Base-by-base conservation (phyloP, 2,329 filamentous ascomycete species). In the Sporothrix phasma region DNA sequence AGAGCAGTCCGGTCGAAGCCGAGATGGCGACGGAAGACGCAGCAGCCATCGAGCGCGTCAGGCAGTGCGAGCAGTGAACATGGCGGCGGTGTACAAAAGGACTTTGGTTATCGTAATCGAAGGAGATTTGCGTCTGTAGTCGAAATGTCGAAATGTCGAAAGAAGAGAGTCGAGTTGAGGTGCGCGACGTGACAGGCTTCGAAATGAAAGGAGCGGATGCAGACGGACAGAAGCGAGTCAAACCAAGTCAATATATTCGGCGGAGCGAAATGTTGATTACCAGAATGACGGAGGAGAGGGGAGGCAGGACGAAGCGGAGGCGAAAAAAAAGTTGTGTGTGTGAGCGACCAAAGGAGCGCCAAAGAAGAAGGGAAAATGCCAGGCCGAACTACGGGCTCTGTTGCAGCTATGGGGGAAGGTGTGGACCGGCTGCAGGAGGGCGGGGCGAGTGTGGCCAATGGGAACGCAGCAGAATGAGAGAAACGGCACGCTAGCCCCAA, bases 51-150 rank as follows among this genome's bases (percentile, higher is more conserved):
- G 66, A 51, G 58, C 66, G 67, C 15, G 64, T 56, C 47, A 66
- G 53, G 66, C 10, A 8, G 63, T 62, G 46, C 66, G 63, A 8
- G 61, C 43, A n/a, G 67, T 64, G 22, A 68, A 67, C 67, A 69
- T 69, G 17, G 45, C 65, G 62, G 34, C 2, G 53, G 31, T 26
- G 43, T 37, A 39, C 13, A 17, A 4, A 31, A 29, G 19, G 24
- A 61, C 39, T 45, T 6, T 8, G 19, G 41, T 49, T 11, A 47
- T 60, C 19, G 26, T 24, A 10, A 39, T 49, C 24, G 34, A 37
- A 13, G 34, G n/a, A n/a, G n/a, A n/a, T n/a, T n/a, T n/a, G n/a
- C n/a, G n/a, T n/a, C n/a, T n/a, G n/a, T n/a, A n/a, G n/a, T n/a
- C n/a, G n/a, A n/a, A n/a, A n/a, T n/a, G n/a, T n/a, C 11, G 34